phyloP scores from a whole-genome alignment of 2,329 filamentous ascomycete genomes.

The Aspergillus hortae region DNA sequence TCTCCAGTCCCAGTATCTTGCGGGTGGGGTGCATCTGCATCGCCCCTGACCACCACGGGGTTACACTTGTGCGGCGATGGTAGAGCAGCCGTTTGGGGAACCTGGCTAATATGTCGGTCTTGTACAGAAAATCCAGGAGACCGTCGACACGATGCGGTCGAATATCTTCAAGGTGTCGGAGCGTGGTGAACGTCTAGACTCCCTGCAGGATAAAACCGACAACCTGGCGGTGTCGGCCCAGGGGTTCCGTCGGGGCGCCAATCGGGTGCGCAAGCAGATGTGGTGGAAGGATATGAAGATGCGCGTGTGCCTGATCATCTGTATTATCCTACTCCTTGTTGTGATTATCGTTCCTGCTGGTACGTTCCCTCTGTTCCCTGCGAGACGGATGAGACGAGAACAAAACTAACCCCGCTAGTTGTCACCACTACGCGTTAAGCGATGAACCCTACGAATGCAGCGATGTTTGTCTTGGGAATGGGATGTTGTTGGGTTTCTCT shows the following conservation, averaged over 20 bases:
- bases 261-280: slow-evolving; percentile 95
- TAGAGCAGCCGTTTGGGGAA: neutral
- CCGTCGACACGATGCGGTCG: slow-evolving; percentile 89
- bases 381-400: neutral
- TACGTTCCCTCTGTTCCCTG: slow-evolving; percentile 46
- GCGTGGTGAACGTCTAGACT: slow-evolving; percentile 84
- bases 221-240: slow-evolving; percentile 90
- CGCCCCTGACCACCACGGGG: neutral
- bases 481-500: slow-evolving; percentile 29
- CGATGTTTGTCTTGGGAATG: slow-evolving; percentile 29
- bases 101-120: slow-evolving; percentile 18
- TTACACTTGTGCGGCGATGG: neutral
- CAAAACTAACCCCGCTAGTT: slow-evolving; percentile 4
- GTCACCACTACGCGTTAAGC: slow-evolving; percentile 46
- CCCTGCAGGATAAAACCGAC: slow-evolving; percentile 87
- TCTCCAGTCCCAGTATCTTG: neutral
- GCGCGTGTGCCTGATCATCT: slow-evolving; percentile 91
- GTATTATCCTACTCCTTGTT: slow-evolving; percentile 85
- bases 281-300: slow-evolving; percentile 99
- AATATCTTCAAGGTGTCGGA: slow-evolving; percentile 97
- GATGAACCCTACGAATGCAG: slow-evolving; percentile 25
- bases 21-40: neutral
- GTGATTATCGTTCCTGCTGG: slow-evolving; percentile 92
- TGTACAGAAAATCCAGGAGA: slow-evolving; percentile 89
- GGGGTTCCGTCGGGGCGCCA: slow-evolving; percentile 93